These are phyloP conservation scores for Apodospora peruviana DNA, from an alignment of 495 filamentous ascomycete species.

Conservation along the genomic window DNA sequence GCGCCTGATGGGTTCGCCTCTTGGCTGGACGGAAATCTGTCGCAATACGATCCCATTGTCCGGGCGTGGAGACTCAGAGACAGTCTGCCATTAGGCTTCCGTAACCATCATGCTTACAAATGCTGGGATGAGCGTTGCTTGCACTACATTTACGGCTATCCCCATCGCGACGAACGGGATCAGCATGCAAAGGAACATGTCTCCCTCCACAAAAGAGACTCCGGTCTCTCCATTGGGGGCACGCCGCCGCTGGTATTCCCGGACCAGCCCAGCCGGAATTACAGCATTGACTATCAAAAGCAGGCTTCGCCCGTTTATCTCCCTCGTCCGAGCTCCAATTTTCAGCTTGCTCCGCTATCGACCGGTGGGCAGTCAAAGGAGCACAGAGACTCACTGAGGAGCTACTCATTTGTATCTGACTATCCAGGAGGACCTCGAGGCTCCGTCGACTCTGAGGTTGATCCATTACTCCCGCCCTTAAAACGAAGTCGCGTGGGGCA, in stretches of 20 bases:
- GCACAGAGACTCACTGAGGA: conserved; percentile 38
- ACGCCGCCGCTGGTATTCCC: conserved; percentile 32
- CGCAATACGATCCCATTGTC: conserved; percentile 39
- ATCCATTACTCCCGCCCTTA: conserved; percentile 43
- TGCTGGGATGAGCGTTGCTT: conserved; percentile 46
- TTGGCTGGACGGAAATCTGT: conserved; percentile 43
- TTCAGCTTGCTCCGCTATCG: conserved; percentile 33
- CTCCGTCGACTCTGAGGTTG: conserved; percentile 44
- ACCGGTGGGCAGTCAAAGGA: conserved; percentile 32
- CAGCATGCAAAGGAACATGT: conserved; percentile 41
- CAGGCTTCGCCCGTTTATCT: conserved; percentile 29
- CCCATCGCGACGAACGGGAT: conserved; percentile 39
- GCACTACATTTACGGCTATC: conserved; percentile 47
- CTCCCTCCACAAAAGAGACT: conserved; percentile 34
- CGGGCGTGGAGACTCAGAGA: conserved; percentile 36
- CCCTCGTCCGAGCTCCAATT: conserved; percentile 32
- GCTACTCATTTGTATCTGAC: conserved; percentile 37
- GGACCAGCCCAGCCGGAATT: conserved; percentile 24
- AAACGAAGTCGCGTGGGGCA: conserved; percentile 44
- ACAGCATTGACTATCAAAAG: conserved; percentile 30
- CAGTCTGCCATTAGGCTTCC: conserved; percentile 33
- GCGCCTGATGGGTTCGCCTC: conserved; percentile 37
- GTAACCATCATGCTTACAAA: conserved; percentile 39
- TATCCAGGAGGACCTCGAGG: conserved; percentile 31
- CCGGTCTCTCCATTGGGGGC: conserved; percentile 35